Evolutionary conservation across 148 eudicot genomes (phyloP), one percentile per base, ranked within the genome.

Genomic region (Mesembryanthemum crystallinum): DNA sequence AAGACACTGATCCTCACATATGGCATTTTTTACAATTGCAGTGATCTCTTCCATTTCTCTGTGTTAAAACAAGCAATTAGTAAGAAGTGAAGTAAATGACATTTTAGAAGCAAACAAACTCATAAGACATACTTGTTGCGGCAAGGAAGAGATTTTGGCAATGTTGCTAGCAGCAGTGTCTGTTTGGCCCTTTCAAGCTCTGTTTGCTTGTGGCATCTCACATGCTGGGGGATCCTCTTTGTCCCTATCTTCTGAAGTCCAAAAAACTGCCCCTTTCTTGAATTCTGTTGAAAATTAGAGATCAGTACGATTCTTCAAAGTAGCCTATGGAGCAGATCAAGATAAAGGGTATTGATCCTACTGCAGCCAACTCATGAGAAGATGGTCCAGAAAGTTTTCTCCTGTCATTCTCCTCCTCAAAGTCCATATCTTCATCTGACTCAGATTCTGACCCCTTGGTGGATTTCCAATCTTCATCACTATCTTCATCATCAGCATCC

Each of bases 41-140:
- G 90, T 82, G 62, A 96, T 89, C 83, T 96, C 98, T 74, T 92
- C 92, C 93, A 92, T 88, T 86, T 96, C 99, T 90, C 99, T 96
- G 84, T 42, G 81, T 47, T 45, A 47, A 78, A 85, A 25, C 32
- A 67, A 68, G 51, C 27, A 68, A 35, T 43, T 32, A 35, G 25
- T 64, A 71, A 42, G 33, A 64, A 35, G 58, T 10, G 33, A 14
- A 45, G 27, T 18, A 77, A 62, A 30, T 70, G 8, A 71, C 35
- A 63, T 24, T 13, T 18, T 23, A 7, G 13, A 39, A 5, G 8
- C 20, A 35, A 39, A 69, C n/a, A 17, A 78, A 35, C n/a, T 58
- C 37, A 6, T 17, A 69, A 52, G 64, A 66, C 80, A 63, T 86
- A 94, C 97, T 91, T 92, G 83, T 88, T 81, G 76, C 99, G 86